Evolutionary conservation across 2,329 filamentous ascomycete species (phyloP).

Genomic region (Coniochaeta hoffmannii): DNA sequence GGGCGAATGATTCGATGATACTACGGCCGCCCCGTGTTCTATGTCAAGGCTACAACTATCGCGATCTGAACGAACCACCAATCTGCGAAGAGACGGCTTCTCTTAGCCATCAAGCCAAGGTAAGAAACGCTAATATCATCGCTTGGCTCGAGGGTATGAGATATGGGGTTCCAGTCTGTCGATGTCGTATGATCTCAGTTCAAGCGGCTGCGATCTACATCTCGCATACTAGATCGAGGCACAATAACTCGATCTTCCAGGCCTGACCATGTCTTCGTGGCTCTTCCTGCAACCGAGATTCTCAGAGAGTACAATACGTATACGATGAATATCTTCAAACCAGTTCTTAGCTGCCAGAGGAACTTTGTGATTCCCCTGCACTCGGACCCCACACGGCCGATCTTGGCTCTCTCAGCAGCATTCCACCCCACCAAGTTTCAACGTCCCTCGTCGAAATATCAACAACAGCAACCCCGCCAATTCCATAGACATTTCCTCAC

Average conservation of each 20-base stretch:
- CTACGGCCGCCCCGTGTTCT: neutral
- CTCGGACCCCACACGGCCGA: neutral
- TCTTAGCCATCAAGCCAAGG: neutral
- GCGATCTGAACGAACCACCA: neutral
- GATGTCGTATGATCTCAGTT: constrained; percentile 1
- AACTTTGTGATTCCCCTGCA: neutral
- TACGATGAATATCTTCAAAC: constrained; percentile 3
- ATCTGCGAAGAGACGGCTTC: neutral
- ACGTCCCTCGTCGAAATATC: neutral
- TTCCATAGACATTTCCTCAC: constrained; percentile 10
- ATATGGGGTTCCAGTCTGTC: neutral
- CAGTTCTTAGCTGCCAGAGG: neutral
- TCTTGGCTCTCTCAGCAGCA: neutral
- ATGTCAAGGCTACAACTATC: neutral
- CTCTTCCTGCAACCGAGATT: neutral
- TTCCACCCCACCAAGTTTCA: constrained; percentile 6
- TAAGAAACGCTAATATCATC: no score
- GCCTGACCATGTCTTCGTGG: no score
- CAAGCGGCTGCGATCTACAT: neutral
- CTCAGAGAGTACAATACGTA: neutral
- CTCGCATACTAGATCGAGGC: neutral
- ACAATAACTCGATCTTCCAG: no score
- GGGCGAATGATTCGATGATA: constrained; percentile 4
- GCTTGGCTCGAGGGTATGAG: no score
- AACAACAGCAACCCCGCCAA: constrained; percentile 4